Conservation (phyloP, 2,329 filamentous ascomycete genomes). For the Zymoseptoria pseudotritici region DNA sequence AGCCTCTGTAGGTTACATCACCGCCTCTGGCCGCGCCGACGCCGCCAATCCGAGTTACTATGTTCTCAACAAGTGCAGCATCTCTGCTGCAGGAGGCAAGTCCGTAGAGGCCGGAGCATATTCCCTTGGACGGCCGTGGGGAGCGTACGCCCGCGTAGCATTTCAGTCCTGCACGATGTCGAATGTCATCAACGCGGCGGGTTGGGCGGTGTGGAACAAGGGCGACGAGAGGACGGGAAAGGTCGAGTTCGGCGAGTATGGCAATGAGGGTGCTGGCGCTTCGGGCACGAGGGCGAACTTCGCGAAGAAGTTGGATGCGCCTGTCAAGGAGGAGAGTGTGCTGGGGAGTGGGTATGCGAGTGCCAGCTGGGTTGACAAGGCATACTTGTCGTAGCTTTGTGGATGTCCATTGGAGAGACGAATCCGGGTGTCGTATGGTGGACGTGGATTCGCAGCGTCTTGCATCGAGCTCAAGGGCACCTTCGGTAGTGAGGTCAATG, state of each 20-base stretch:
- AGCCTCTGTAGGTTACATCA: constrained; percentile 38
- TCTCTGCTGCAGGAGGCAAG: constrained; percentile 37
- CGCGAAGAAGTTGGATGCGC: constrained; percentile 32
- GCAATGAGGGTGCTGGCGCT: constrained; percentile 52
- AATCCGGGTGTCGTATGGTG: too few relatives aligned
- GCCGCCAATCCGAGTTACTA: constrained; percentile 41
- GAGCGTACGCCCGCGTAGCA: constrained; percentile 44
- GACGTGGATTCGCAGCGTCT: too few relatives aligned
- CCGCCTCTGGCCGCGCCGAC: constrained; percentile 36
- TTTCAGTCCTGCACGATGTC: constrained; percentile 47
- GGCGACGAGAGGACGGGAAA: constrained; percentile 44
- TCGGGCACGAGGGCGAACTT: constrained; percentile 48
- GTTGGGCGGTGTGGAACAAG: constrained; percentile 52
- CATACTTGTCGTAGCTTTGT: constrained; percentile 24
- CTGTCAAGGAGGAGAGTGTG: constrained; percentile 39
- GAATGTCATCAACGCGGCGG: constrained; percentile 51
- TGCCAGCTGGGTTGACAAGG: constrained; percentile 36
- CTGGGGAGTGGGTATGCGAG: constrained; percentile 38
- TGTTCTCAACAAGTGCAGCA: constrained; percentile 48
- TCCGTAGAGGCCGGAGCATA: constrained; percentile 34
- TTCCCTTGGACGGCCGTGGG: constrained; percentile 49
- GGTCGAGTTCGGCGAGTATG: constrained; percentile 53
- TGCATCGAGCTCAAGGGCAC: too few relatives aligned
- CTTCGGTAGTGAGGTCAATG: too few relatives aligned
- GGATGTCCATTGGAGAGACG: too few relatives aligned